Evolutionary conservation across 768 basidiomycete genomes (phyloP), one percentile per base, ranked within the genome.

Genomic region (Auricularia auricula-judae): DNA sequence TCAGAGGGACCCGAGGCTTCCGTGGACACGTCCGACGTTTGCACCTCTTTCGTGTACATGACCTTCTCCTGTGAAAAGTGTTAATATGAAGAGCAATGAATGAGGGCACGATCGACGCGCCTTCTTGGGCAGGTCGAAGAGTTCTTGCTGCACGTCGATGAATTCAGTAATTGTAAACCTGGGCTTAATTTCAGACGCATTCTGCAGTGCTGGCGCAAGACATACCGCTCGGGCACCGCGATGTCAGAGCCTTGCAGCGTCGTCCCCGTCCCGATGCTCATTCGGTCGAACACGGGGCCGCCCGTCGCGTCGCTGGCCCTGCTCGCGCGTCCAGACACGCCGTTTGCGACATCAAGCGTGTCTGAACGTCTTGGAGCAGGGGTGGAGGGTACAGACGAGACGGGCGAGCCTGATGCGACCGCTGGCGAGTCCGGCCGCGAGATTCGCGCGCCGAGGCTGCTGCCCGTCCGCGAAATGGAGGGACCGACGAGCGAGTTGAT

Each of bases 81-180:
- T 18, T 62, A 63, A n/a, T 65, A 62, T 64, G 69, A 69, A 29
- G 10, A 65, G 65, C 21, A 42, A 67, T 66, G 34, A 67, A 67
- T 29, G 68, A 67, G 3, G 66, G 66, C 12, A 67, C 66, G 3
- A 14, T 12, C 23, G 7, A 70, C 78, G 59, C 64, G 92, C 93
- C 79, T 89, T 92, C 70, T 88, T 86, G 2, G 93, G 93, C 11
- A 94, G 76, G 69, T 95, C 93, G 68, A 92, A 96, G 4, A 97
- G 77, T 71, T 97, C 94, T 70, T 92, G 87, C 67, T 93, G 90
- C 18, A 91, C 81, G 68, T 96, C 91, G 61, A 96, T 83, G n/a
- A 93, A 80, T 71, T 92, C 91, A n/a, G 83, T 82, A 53, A 85
- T 77, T 29, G 29, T 29, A 36, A 82, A 79, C 53, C 88, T 81